phyloP scores from a whole-genome alignment of 768 basidiomycete genomes.

The Mycena albidolilacea region DNA sequence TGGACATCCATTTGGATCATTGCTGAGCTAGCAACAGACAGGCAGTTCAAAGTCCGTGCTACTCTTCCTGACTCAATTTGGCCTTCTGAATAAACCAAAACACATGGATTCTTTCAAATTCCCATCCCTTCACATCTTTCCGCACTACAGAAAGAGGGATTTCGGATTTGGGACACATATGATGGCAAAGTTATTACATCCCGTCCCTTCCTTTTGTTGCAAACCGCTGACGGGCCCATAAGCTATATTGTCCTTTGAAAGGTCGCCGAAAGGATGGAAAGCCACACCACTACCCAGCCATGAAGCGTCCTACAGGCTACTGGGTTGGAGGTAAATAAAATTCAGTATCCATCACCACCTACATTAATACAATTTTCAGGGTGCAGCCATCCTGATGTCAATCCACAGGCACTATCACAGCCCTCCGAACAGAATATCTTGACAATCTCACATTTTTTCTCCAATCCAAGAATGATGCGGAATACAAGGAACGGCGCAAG shows the following conservation, averaged over 20 bases:
- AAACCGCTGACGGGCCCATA: slow-evolving; percentile 44
- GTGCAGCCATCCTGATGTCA: neutral
- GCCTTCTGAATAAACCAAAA: slow-evolving; percentile 42
- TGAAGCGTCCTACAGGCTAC: slow-evolving; percentile 19
- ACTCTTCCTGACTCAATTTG: slow-evolving; percentile 38
- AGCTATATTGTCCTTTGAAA: slow-evolving; percentile 34
- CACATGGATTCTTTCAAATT: slow-evolving; percentile 43
- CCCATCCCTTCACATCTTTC: slow-evolving; percentile 41
- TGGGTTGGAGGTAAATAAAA: neutral
- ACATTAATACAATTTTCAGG: too few relatives aligned
- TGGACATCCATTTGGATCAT: slow-evolving; percentile 50
- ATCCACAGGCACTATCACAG: neutral
- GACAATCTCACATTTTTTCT: neutral
- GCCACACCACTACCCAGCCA: slow-evolving; percentile 41
- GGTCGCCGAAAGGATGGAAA: slow-evolving; percentile 35
- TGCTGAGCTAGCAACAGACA: slow-evolving; percentile 14
- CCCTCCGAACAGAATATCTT: neutral
- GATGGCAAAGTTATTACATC: neutral
- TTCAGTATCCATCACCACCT: too few relatives aligned
- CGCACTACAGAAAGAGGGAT: slow-evolving; percentile 31
- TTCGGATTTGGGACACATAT: neutral
- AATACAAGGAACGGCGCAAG: slow-evolving; percentile 22
- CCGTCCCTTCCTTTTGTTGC: slow-evolving; percentile 17
- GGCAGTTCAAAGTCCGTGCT: slow-evolving; percentile 6
- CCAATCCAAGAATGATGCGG: slow-evolving; percentile 12